Evolutionary conservation across 2,329 filamentous ascomycete genomes (phyloP).

Genomic region (Mollisia scopiformis): DNA sequence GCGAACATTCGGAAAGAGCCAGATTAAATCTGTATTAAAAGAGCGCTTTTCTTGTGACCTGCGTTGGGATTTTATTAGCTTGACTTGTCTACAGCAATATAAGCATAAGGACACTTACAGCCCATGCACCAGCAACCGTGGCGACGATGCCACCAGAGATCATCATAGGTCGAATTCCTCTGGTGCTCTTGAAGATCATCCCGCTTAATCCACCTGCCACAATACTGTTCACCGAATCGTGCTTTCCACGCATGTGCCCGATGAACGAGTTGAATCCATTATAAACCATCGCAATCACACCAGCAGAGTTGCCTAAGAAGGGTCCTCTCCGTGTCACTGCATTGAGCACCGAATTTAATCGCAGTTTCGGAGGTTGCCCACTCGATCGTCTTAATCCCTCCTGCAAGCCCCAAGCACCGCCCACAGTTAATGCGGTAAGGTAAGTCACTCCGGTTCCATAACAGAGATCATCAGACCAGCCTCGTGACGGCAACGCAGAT

Average conservation of each 20-base stretch:
- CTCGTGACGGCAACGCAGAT: slow-evolving; percentile 89
- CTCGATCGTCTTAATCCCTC: slow-evolving; percentile 85
- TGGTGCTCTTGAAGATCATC: slow-evolving; percentile 95
- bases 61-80: slow-evolving; percentile 21
- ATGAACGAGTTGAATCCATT: slow-evolving; percentile 89
- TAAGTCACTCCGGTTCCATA: slow-evolving; percentile 97
- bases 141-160: slow-evolving; percentile 92
- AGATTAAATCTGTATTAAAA: slow-evolving; percentile 39
- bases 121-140: slow-evolving; percentile 83
- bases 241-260: slow-evolving; percentile 78
- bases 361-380: slow-evolving; percentile 81
- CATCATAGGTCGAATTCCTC: slow-evolving; percentile 87
- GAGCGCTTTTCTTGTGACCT: slow-evolving; percentile 54
- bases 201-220: slow-evolving; percentile 84
- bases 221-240: slow-evolving; percentile 89
- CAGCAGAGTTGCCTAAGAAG: slow-evolving; percentile 94
- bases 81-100: slow-evolving; percentile 3
- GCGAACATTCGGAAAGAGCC: slow-evolving; percentile 4
- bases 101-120: slow-evolving; percentile 66
- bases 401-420: slow-evolving; percentile 89
- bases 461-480: slow-evolving; percentile 97
- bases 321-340: slow-evolving; percentile 90
- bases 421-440: slow-evolving; percentile 80
- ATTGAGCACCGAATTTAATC: slow-evolving; percentile 93
- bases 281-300: slow-evolving; percentile 94